Base-by-base conservation (phyloP, 225 moss, liverwort and hornwort genomes). In the Sphagnum tenellum region DNA sequence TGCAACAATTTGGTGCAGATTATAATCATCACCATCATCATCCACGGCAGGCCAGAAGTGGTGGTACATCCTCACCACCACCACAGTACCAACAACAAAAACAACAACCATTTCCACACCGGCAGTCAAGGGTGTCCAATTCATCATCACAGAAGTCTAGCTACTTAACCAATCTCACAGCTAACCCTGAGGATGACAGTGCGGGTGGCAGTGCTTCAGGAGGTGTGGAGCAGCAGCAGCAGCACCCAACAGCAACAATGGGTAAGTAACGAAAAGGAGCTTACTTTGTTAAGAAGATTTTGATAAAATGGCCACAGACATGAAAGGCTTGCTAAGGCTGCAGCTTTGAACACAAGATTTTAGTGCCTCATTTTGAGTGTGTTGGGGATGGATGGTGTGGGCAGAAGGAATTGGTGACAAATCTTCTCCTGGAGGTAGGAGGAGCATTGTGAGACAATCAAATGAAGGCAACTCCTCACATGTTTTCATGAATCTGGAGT, bases 111-210 rank as follows among this genome's bases (percentile, higher is more conserved):
- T 64, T 75, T 3, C 84, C 84, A 7, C 73, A 77, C 3, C 84
- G 78, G 49, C 75, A 75, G 0, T 84, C 84, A 4, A 75, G 73
- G 29, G 78, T 77, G 60, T 81, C 80, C 2, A 77, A 84, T 9
- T 78, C 78, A 7, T 81, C 80, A 67, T 92, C 94, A 3, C 77
- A 95, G 72, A 83, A 83, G 70, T 29, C 29, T 29, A 89, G 92
- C 82, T 89, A 92, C 50, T 69, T 92, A 0, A 82, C 89, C 10
- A 83, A 77, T 50, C 66, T 88, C 70, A 62, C 85, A 8, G 67
- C 62, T 56, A 83, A 79, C 58, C 79, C 79, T n/a, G 77, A 79
- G 67, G 83, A 79, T 65, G 79, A 79, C 65, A 29, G 29, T 29
- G 29, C 1, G 29, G 29, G 29, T 29, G 79, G 79, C 7, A 79